These are phyloP conservation scores for Claviceps pusilla DNA, from an alignment of 2,329 filamentous ascomycete genomes.

Conservation along the genomic window DNA sequence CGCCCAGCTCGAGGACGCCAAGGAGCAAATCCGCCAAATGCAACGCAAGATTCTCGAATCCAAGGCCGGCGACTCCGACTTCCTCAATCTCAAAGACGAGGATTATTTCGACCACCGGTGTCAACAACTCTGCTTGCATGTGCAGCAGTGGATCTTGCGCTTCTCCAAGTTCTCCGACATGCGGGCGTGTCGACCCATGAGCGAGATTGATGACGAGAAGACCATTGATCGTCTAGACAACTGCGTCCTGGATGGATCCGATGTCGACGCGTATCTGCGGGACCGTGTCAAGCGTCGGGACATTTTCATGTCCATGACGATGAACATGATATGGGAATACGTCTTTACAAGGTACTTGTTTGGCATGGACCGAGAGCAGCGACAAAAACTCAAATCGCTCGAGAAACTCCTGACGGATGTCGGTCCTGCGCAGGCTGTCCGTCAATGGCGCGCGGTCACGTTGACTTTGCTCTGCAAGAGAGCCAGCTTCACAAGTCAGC, in stretches of 20 bases:
- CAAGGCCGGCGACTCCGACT: slow-evolving; percentile 50
- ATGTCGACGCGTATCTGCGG: slow-evolving; percentile 74
- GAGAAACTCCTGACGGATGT: slow-evolving; percentile 86
- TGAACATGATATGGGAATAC: slow-evolving; percentile 99
- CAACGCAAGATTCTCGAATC: slow-evolving; percentile 39
- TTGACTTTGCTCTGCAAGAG: slow-evolving; percentile 75
- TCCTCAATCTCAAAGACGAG: slow-evolving; percentile 70
- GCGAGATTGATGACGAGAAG: slow-evolving; percentile 79
- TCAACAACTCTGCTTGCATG: slow-evolving; percentile 86
- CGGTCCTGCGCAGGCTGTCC: slow-evolving; percentile 74
- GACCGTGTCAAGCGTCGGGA: slow-evolving; percentile 82
- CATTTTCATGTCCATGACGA: slow-evolving; percentile 96
- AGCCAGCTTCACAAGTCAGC: slow-evolving; percentile 65
- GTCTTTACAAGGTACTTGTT: slow-evolving; percentile 97
- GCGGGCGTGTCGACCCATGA: slow-evolving; percentile 68
- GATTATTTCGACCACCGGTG: slow-evolving; percentile 92
- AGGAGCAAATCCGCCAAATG: slow-evolving; percentile 40
- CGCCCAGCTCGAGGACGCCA: slow-evolving; percentile 60
- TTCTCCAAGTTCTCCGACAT: slow-evolving; percentile 98
- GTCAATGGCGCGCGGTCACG: slow-evolving; percentile 92
- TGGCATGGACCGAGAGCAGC: slow-evolving; percentile 94
- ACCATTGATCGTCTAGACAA: slow-evolving; percentile 91
- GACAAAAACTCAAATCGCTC: slow-evolving; percentile 89
- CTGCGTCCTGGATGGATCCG: slow-evolving; percentile 80
- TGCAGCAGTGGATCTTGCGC: slow-evolving; percentile 92